These are phyloP conservation scores for Astrocystis sublimbata DNA, from an alignment of 495 filamentous ascomycete genomes.

Conservation along the genomic window DNA sequence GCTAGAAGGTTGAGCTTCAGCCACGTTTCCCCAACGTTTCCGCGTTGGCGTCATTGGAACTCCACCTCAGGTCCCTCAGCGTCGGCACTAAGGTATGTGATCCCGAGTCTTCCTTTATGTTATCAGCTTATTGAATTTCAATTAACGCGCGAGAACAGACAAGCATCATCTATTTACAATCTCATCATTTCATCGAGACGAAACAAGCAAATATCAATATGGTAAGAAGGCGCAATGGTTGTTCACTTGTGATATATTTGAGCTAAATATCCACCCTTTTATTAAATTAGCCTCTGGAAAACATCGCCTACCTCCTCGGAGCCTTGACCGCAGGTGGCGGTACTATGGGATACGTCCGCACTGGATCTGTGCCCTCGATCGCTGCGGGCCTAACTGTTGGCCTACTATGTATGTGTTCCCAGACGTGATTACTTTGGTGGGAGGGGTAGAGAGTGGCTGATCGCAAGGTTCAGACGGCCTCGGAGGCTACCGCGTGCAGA, in stretches of 20 bases:
- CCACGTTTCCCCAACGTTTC: conserved; percentile 21
- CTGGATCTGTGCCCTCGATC: conserved; percentile 82
- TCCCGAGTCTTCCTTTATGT: not conserved
- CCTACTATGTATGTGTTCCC: conserved; percentile 46
- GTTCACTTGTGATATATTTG: not conserved
- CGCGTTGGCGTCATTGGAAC: conserved; percentile 19
- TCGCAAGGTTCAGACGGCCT: conserved; percentile 52
- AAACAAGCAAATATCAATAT: not conserved
- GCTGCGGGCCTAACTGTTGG: conserved; percentile 82
- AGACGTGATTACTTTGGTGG: not conserved
- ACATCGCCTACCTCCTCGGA: conserved; percentile 70
- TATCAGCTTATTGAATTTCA: not conserved
- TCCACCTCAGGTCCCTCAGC: conserved; percentile 15
- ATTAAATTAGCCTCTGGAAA: conserved; percentile 28
- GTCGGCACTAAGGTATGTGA: not conserved
- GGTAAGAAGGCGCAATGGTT: conserved; percentile 8
- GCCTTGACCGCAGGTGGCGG: conserved; percentile 84
- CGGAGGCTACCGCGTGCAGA: conserved; percentile 69
- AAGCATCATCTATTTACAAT: not conserved
- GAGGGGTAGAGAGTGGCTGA: conserved; percentile 1
- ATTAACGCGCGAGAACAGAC: not conserved
- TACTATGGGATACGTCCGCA: conserved; percentile 76
- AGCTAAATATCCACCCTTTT: not conserved
- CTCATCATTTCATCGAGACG: not conserved
- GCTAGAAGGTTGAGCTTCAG: conserved; percentile 30